Evolutionary conservation across 2,329 filamentous ascomycete species (phyloP).

Genomic region (Nothopassalora personata): DNA sequence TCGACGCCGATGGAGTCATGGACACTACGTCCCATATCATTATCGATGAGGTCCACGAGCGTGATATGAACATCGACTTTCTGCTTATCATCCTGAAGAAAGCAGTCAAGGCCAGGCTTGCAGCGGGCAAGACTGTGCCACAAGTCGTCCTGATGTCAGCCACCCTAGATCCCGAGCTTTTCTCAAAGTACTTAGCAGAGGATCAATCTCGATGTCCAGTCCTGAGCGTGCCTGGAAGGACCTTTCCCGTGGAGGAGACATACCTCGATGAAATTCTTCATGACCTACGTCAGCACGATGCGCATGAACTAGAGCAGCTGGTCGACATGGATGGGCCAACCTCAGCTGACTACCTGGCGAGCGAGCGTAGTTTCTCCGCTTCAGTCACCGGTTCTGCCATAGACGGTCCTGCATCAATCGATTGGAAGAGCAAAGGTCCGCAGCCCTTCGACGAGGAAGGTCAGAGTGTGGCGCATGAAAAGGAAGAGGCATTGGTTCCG

Average conservation of each 20-base stretch:
- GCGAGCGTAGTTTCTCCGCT: conserved; percentile 19
- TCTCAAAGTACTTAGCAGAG: conserved; percentile 41
- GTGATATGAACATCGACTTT: conserved; percentile 43
- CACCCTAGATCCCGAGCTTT: conserved; percentile 42
- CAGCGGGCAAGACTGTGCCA: conserved; percentile 33
- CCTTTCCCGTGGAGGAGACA: conserved; percentile 40
- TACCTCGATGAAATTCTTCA: conserved; percentile 40
- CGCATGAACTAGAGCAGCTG: conserved; percentile 11
- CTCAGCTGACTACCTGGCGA: conserved; percentile 18
- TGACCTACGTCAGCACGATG: conserved; percentile 27
- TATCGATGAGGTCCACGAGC: conserved; percentile 50
- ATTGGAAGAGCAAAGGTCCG: conserved; percentile 36
- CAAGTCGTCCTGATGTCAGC: conserved; percentile 48
- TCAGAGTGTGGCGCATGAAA: conserved; percentile 21
- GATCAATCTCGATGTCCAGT: conserved; percentile 34
- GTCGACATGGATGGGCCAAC: conserved; percentile 6
- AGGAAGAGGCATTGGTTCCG: conserved; percentile 39
- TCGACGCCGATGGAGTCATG: conserved; percentile 36
- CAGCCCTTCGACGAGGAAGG: conserved; percentile 23
- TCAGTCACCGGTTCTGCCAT: background rate
- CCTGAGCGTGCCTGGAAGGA: conserved; percentile 41
- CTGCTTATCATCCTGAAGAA: conserved; percentile 44
- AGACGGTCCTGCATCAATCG: conserved; percentile 27
- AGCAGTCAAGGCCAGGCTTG: conserved; percentile 34
- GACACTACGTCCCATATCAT: conserved; percentile 44